phyloP scores from a whole-genome alignment of 257 asterid genomes.

The Fraxinus pennsylvanica region DNA sequence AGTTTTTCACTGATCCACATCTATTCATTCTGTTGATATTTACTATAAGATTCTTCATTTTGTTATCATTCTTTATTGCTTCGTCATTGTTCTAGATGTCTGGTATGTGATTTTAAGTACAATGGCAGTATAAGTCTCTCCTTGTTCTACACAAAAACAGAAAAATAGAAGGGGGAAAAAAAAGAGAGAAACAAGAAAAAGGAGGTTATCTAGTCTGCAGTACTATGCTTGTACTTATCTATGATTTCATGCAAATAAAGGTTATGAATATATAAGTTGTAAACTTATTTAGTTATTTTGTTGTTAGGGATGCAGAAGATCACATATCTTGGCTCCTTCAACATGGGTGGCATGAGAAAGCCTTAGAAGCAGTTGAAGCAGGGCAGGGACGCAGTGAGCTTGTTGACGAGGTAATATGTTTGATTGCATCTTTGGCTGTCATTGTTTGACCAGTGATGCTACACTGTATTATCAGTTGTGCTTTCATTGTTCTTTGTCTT shows the following conservation, averaged over 20 bases:
- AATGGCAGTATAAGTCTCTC: slow-evolving; percentile 15
- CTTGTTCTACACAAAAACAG: slow-evolving; percentile 12
- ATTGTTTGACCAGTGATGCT: slow-evolving; percentile 16
- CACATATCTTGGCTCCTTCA: slow-evolving; percentile 98
- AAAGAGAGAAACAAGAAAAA: neutral
- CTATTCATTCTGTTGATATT: neutral
- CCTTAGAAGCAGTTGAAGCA: slow-evolving; percentile 97
- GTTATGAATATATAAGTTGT: slow-evolving; percentile 23
- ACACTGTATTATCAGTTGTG: neutral
- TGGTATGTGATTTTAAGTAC: slow-evolving; percentile 4
- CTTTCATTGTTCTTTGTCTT: neutral
- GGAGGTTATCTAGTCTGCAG: slow-evolving; percentile 10
- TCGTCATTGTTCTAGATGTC: slow-evolving; percentile 15
- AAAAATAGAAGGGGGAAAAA: neutral
- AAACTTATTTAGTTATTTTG: slow-evolving; percentile 22
- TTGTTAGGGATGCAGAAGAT: slow-evolving; percentile 93
- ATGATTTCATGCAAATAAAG: neutral
- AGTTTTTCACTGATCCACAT: neutral
- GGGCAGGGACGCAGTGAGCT: slow-evolving; percentile 96
- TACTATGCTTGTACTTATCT: slow-evolving; percentile 10
- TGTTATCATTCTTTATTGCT: neutral
- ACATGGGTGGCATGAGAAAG: slow-evolving; percentile 94
- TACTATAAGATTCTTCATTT: slow-evolving; percentile 5
- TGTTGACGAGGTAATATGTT: slow-evolving; percentile 73
- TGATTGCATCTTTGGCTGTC: slow-evolving; percentile 3